phyloP scores from a whole-genome alignment of 2,329 filamentous ascomycete species.

The Ascochyta rabiei region DNA sequence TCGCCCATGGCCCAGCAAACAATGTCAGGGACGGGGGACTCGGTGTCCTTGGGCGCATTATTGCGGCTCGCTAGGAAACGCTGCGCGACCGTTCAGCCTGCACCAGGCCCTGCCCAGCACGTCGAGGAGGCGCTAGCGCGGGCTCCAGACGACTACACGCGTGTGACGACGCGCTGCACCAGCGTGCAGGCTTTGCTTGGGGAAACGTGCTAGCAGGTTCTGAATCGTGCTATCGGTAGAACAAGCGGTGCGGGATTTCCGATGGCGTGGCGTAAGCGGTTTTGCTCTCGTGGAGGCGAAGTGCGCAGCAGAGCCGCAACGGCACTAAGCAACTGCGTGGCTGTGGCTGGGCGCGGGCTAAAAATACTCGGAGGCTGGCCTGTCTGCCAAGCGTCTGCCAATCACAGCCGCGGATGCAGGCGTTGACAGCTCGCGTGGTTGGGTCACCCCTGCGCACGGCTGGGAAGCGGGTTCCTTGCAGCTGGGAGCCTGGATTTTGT shows the following conservation, averaged over 20 bases:
- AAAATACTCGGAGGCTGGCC: constrained; percentile 6
- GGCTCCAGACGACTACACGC: background rate
- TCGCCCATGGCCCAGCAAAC: constrained; percentile 1
- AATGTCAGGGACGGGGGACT: background rate
- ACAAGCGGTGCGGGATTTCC: constrained; percentile 3
- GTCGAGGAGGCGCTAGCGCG: too few relatives aligned
- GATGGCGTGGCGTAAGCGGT: background rate
- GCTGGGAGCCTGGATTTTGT: constrained; percentile 1
- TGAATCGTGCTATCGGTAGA: constrained; percentile 1
- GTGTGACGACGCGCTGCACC: background rate
- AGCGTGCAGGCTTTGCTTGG: too few relatives aligned
- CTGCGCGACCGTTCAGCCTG: constrained; percentile 2
- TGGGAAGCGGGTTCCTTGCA: constrained; percentile 8
- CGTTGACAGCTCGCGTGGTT: constrained; percentile 1
- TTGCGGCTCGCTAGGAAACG: too few relatives aligned
- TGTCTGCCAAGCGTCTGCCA: background rate
- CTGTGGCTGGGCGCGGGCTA: background rate
- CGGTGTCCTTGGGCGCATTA: background rate
- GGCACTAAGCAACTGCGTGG: background rate
- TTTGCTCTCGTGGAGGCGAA: background rate
- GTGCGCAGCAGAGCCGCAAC: constrained; percentile 15
- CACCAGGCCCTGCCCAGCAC: background rate
- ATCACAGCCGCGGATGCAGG: background rate
- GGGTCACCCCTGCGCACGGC: background rate
- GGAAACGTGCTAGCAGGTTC: background rate